phyloP scores from a whole-genome alignment of 305 asterid genomes.

The Solanum aculeatissimum region DNA sequence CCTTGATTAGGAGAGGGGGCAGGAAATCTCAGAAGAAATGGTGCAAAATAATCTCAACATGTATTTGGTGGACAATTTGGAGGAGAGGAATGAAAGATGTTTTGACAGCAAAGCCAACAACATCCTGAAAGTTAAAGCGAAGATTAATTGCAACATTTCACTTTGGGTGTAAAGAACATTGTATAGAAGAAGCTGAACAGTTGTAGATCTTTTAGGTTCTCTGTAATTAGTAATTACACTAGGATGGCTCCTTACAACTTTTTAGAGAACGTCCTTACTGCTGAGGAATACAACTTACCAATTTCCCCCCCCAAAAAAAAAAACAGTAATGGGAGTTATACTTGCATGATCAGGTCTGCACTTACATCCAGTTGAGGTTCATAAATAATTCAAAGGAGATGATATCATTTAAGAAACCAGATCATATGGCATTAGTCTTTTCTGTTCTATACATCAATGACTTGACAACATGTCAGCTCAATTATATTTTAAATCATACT shows the following conservation, averaged over 20 bases:
- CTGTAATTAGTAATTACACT: neutral
- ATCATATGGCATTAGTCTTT: neutral
- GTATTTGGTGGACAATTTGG: neutral
- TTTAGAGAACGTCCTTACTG: neutral
- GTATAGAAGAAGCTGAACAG: neutral
- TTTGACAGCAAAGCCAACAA: neutral
- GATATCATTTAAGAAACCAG: neutral
- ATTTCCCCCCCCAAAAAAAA: neutral
- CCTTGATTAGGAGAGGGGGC: neutral
- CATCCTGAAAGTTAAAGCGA: neutral
- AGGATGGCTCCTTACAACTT: neutral
- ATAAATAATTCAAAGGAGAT: neutral
- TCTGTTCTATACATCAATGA: neutral
- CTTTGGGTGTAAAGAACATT: neutral
- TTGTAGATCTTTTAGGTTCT: neutral
- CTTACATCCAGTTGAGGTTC: neutral
- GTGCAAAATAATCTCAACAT: neutral
- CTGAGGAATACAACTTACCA: neutral
- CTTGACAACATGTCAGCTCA: neutral
- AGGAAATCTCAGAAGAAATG: neutral
- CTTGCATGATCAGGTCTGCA: neutral
- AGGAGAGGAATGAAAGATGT: neutral
- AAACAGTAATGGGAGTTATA: neutral
- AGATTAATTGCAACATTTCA: neutral
- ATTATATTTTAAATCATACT: neutral